phyloP scores from a whole-genome alignment of 2,329 filamentous ascomycete genomes.

The Pyrenochaeta sp. region DNA sequence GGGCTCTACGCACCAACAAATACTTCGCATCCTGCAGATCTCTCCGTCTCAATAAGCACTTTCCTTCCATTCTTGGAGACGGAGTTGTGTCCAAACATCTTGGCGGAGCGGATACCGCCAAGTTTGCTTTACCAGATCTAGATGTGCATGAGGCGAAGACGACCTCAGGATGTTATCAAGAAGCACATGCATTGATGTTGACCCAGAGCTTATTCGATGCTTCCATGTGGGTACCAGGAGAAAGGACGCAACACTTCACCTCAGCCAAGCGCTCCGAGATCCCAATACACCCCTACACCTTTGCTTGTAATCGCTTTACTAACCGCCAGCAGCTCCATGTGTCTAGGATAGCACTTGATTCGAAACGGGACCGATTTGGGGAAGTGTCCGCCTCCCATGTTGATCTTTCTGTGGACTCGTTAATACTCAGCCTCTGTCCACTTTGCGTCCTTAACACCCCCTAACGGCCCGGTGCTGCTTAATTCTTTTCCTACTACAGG shows the following conservation, averaged over 20 bases:
- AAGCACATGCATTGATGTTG: conserved; percentile 28
- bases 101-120: conserved; percentile 35
- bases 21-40: conserved; percentile 12
- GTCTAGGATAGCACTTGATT: conserved; percentile 29
- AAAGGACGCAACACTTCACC: conserved; percentile 39
- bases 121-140: conserved; percentile 18
- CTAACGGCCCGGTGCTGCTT: conserved; percentile 34
- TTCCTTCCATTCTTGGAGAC: conserved; percentile 14
- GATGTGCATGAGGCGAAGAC: conserved; percentile 27
- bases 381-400: conserved; percentile 18
- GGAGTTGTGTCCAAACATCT: conserved; percentile 25
- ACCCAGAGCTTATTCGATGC: conserved; percentile 37
- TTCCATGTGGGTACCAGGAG: conserved; percentile 39
- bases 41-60: conserved; percentile 10
- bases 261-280: conserved; percentile 39
- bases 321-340: conserved; percentile 31
- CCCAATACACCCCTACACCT: conserved; percentile 31
- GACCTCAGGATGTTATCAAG: conserved; percentile 25
- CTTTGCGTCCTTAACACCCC: conserved; percentile 22
- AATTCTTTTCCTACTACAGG: conserved; percentile 17
- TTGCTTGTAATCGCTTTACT: conserved; percentile 26
- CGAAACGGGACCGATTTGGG: conserved; percentile 36
- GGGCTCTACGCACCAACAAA: conserved; percentile 8
- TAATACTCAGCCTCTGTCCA: conserved; percentile 31
- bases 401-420: conserved; percentile 28